These are phyloP conservation scores for Diatrype stigma DNA, from an alignment of 2,329 filamentous ascomycete species.

Conservation along the genomic window DNA sequence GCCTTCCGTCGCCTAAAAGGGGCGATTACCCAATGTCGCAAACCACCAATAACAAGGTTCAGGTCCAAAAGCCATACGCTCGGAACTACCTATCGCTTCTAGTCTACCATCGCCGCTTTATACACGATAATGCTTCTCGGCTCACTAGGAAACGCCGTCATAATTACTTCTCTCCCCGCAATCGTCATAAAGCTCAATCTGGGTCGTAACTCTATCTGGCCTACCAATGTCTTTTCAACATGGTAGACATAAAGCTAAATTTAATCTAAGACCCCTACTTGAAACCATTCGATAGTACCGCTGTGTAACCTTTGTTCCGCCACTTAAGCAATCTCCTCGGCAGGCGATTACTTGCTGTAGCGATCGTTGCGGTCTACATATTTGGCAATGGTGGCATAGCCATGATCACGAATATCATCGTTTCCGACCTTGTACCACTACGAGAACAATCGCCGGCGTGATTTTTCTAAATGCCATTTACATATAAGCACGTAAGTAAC, in stretches of 20 bases:
- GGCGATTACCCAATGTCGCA: neutral
- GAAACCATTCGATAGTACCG: too few relatives aligned
- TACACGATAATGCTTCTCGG: slow-evolving; percentile 15
- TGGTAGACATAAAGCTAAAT: slow-evolving; percentile 5
- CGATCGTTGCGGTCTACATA: slow-evolving; percentile 36
- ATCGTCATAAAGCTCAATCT: slow-evolving; percentile 20
- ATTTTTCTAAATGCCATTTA: slow-evolving; percentile 11
- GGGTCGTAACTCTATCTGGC: slow-evolving; percentile 22
- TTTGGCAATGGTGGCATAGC: slow-evolving; percentile 37
- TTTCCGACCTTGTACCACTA: slow-evolving; percentile 46
- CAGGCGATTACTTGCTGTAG: slow-evolving; percentile 32
- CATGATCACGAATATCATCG: slow-evolving; percentile 41
- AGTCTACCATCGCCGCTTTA: slow-evolving; percentile 15
- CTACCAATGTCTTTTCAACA: slow-evolving; percentile 27
- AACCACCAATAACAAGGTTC: neutral
- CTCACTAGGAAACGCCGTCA: slow-evolving; percentile 24
- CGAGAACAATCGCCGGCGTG: slow-evolving; percentile 26
- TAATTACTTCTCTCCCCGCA: slow-evolving; percentile 21
- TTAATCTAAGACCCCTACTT: too few relatives aligned
- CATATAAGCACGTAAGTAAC: slow-evolving; percentile 13
- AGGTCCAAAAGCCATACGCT: neutral
- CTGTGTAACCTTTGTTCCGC: slow-evolving; percentile 40
- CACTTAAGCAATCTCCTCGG: slow-evolving; percentile 45
- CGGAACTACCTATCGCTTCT: slow-evolving; percentile 14
- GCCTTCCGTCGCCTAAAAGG: neutral